These are phyloP conservation scores for Botrytis deweyae DNA, from an alignment of 2,329 filamentous ascomycete genomes.

Conservation along the genomic window DNA sequence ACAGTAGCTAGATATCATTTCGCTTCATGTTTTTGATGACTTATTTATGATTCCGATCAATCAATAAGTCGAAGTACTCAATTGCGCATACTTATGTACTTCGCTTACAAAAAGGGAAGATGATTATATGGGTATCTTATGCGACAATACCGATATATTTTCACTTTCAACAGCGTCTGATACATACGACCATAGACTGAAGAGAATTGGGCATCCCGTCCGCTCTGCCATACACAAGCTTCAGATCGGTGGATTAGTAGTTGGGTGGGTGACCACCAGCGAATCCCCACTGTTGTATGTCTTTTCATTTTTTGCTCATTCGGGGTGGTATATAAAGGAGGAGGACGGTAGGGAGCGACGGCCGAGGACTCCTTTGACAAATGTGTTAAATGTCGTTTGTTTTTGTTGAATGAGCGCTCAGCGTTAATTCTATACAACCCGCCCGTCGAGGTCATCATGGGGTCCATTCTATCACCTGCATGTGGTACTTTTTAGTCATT, in stretches of 20 bases:
- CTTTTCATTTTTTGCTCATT: not conserved
- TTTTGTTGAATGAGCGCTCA: not conserved
- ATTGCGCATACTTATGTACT: too few species aligned
- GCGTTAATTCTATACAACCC: too few species aligned
- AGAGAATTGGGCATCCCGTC: not conserved
- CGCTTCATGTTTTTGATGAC: too few species aligned
- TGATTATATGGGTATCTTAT: not conserved
- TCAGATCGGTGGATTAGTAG: not conserved
- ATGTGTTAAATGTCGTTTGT: not conserved
- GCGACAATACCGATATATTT: rapidly evolving
- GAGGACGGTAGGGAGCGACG: too few species aligned
- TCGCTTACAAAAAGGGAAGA: not conserved
- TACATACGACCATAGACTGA: not conserved
- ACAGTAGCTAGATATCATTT: too few species aligned
- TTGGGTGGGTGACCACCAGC: not conserved
- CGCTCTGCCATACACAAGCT: not conserved
- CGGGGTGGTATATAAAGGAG: rapidly evolving
- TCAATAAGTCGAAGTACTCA: too few species aligned
- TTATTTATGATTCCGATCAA: too few species aligned
- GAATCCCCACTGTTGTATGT: not conserved
- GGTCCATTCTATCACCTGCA: too few species aligned
- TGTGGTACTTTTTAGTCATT: too few species aligned
- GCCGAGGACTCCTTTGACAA: not conserved
- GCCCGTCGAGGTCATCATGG: too few species aligned
- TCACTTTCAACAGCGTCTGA: rapidly evolving